phyloP scores from a whole-genome alignment of 2,329 filamentous ascomycete species.

The Microsporum ferrugineum region DNA sequence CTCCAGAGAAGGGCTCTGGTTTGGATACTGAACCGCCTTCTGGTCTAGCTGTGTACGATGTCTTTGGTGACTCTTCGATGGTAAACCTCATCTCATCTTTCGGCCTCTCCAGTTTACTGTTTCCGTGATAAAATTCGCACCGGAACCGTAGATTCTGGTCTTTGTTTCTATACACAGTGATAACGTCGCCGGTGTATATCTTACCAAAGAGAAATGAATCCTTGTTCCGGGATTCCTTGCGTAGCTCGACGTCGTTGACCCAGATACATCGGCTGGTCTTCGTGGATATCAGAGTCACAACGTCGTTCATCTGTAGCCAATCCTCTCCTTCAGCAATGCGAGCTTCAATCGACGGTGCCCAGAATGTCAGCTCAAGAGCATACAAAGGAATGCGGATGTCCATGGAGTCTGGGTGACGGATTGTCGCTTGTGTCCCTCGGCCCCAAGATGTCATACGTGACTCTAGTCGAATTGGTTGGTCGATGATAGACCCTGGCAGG shows the following conservation, averaged over 20 bases:
- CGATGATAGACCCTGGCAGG: constrained; percentile 52
- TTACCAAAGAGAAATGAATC: constrained; percentile 50
- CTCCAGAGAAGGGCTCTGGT: background rate
- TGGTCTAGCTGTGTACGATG: constrained; percentile 17
- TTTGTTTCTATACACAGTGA: constrained; percentile 56
- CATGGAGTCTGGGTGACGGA: constrained; percentile 48
- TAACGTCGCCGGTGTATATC: constrained; percentile 63
- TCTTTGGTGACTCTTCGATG: constrained; percentile 27
- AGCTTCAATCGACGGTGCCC: constrained; percentile 56
- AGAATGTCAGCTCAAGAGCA: constrained; percentile 67
- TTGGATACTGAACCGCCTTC: background rate
- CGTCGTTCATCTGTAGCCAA: constrained; percentile 43
- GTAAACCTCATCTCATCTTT: constrained; percentile 31
- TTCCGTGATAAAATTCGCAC: constrained; percentile 38
- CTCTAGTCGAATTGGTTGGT: constrained; percentile 54
- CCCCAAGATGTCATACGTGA: constrained; percentile 66
- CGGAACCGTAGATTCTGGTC: constrained; percentile 32
- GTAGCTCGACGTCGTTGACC: constrained; percentile 61
- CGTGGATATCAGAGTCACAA: constrained; percentile 64
- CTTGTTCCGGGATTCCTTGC: constrained; percentile 41
- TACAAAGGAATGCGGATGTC: constrained; percentile 71
- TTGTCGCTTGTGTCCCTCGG: constrained; percentile 55
- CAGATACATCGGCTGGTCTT: constrained; percentile 64
- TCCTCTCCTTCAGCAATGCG: constrained; percentile 45
- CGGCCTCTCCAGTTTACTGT: constrained; percentile 33